These are phyloP conservation scores for Stagonosporopsis chrysanthemi DNA, from an alignment of 2,329 filamentous ascomycete species.

Conservation along the genomic window DNA sequence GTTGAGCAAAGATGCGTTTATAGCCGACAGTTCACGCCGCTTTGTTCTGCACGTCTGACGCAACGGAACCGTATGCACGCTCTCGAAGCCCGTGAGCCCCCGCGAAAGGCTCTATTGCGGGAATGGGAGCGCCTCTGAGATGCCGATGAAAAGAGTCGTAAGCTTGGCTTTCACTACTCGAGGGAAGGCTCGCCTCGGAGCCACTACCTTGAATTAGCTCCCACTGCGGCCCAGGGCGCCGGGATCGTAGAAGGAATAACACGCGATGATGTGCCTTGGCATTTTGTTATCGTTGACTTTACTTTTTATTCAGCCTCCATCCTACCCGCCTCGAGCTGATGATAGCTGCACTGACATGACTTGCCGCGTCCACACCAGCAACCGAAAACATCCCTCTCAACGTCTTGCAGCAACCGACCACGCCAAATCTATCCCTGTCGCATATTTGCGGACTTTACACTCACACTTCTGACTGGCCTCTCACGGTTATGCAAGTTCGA, in stretches of 20 bases:
- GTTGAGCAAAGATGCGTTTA: not conserved
- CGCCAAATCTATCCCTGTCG: not conserved
- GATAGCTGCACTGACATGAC: not conserved
- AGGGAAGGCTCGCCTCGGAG: slow-evolving; percentile 6
- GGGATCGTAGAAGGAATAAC: not conserved
- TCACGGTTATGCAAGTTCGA: slow-evolving; percentile 1
- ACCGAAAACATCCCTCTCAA: not conserved
- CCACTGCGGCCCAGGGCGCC: not conserved
- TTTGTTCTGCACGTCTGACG: slow-evolving; percentile 3
- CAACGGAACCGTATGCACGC: not conserved
- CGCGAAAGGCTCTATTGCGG: not conserved
- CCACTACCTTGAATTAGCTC: not conserved
- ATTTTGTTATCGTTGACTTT: slow-evolving; percentile 5
- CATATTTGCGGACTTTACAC: not conserved
- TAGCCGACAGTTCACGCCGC: not conserved
- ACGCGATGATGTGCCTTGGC: slow-evolving; percentile 2
- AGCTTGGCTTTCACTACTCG: not conserved
- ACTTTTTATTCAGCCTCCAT: slow-evolving; percentile 3
- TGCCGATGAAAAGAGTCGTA: not conserved
- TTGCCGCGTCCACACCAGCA: not conserved
- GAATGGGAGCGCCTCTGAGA: not conserved
- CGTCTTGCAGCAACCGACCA: not conserved
- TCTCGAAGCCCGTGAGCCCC: not conserved
- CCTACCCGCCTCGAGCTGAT: not conserved
- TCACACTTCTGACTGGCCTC: not conserved